Evolutionary conservation across 768 basidiomycete species (phyloP).

Genomic region (Asterophora lycoperdoides): DNA sequence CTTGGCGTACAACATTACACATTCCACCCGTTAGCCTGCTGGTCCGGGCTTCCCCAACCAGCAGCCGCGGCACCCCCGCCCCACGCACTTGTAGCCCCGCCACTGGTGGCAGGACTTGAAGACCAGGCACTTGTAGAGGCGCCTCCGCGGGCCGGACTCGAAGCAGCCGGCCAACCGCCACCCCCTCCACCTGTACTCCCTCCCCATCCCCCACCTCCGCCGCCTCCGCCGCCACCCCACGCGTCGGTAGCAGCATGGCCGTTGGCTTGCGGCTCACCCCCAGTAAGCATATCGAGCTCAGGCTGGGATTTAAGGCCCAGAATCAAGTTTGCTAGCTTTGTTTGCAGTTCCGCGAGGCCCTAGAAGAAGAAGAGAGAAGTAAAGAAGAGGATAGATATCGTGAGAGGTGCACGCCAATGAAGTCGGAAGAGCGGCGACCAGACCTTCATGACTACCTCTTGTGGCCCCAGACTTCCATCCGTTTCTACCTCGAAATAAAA

Average conservation of each 20-base stretch:
- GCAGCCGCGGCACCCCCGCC: conserved; percentile 30
- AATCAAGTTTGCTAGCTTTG: conserved; percentile 76
- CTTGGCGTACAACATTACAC: conserved; percentile 19
- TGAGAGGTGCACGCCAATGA: conserved; percentile 2
- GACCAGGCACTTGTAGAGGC: conserved; percentile 16
- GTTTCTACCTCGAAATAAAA: conserved; percentile 97
- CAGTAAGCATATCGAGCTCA: conserved; percentile 50
- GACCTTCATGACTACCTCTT: conserved; percentile 87
- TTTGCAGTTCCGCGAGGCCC: conserved; percentile 77
- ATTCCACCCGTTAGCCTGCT: conserved; percentile 54
- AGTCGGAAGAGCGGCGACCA: conserved; percentile 6
- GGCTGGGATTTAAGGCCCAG: conserved; percentile 65
- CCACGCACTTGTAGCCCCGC: conserved; percentile 31
- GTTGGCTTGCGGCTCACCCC: conserved; percentile 33
- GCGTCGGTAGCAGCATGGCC: conserved; percentile 21
- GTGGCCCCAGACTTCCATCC: conserved; percentile 83
- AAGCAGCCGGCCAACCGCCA: conserved; percentile 22
- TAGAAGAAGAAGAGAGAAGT: conserved; percentile 21
- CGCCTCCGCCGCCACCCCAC: conserved; percentile 19
- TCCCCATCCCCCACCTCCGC: conserved; percentile 28
- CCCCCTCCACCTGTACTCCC: conserved; percentile 4
- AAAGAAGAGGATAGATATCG: background rate
- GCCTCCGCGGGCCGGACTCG: conserved; percentile 25
- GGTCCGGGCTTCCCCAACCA: conserved; percentile 50
- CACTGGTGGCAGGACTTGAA: conserved; percentile 20